Evolutionary conservation across 495 filamentous ascomycete species (phyloP).

Genomic region (Penicillium ucsense): DNA sequence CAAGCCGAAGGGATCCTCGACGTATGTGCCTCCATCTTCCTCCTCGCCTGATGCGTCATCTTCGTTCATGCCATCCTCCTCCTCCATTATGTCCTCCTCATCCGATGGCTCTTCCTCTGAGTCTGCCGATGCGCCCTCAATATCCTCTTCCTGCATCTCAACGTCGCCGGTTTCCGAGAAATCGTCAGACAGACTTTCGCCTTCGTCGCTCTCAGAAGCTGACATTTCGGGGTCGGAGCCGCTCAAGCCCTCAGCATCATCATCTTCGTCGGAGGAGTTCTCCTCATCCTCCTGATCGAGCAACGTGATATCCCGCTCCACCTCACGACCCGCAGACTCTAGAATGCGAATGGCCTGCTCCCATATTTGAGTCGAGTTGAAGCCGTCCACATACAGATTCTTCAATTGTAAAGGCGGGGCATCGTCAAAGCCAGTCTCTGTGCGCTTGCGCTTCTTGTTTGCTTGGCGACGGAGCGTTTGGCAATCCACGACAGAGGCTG

Average conservation of each 20-base stretch:
- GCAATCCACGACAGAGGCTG: conserved; percentile 54
- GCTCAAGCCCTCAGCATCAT: conserved; percentile 1
- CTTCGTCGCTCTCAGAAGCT: conserved; percentile 25
- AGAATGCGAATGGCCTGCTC: conserved; percentile 77
- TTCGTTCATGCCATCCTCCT: conserved; percentile 17
- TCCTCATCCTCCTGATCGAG: conserved; percentile 15
- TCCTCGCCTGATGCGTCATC: conserved; percentile 10
- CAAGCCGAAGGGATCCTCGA: conserved; percentile 53
- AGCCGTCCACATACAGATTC: conserved; percentile 77
- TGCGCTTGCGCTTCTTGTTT: conserved; percentile 58
- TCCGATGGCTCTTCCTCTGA: conserved; percentile 9
- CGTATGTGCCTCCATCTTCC: conserved; percentile 36
- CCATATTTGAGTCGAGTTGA: conserved; percentile 85
- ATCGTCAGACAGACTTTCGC: conserved; percentile 29
- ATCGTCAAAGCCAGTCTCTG: conserved; percentile 30
- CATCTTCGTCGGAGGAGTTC: conserved; percentile 2
- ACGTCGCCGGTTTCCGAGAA: conserved; percentile 20
- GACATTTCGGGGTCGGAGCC: conserved; percentile 24
- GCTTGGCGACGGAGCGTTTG: conserved; percentile 49
- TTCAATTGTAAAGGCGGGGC: conserved; percentile 53
- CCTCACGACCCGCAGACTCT: conserved; percentile 23
- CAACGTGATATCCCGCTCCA: conserved; percentile 23
- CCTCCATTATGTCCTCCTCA: conserved; percentile 6
- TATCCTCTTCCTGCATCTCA: conserved; percentile 27
- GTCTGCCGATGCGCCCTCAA: conserved; percentile 3